Base-by-base conservation (phyloP, 805 yeast species). In the Pichia pseudocactophila region DNA sequence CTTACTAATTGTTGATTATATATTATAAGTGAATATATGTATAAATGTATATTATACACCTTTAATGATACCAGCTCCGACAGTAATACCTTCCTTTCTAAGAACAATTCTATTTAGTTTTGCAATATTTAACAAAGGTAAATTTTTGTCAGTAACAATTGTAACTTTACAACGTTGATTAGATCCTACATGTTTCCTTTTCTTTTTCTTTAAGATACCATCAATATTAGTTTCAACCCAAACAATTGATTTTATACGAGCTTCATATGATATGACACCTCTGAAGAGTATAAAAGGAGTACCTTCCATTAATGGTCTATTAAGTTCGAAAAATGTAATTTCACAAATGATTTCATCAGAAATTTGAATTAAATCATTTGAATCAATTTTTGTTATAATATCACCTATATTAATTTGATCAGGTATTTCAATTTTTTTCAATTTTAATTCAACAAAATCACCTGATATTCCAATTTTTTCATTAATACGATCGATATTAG, bases 251-350 rank as follows among this genome's bases (percentile, higher is more conserved):
- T 68, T 54, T 17, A 88, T 64, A 48, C 79, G 73, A 4, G 87
- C 87, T 2, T 92, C 85, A 34, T 76, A 74, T 34, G 80, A 77
- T 20, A 77, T 70, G 44, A 85, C 79, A 48, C 89, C 88, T 46
- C 89, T 71, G 62, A 88, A 87, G 40, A 86, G 59, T 33, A 86
- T 74, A 49, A 87, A 71, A 33, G 89, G 81, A 0, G 94, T 71
- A 7, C 97, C 96, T 12, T 81, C 78, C 33, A 88, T 63, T 36
- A 88, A 61, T 0, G 96, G 96, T 49, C 84, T 70, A 30, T 69
- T 70, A 53, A 78, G 57, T 43, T 82, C 82, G 50, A 90, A 90
- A 5, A 81, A 66, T 33, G 71, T 65, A 34, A 86, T 57, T 42
- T 78, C 74, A 36, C 82, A 76, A n/a, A 62, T 61, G 68, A 39